phyloP scores from a whole-genome alignment of 768 basidiomycete genomes.

The Cytidiella melzeri region DNA sequence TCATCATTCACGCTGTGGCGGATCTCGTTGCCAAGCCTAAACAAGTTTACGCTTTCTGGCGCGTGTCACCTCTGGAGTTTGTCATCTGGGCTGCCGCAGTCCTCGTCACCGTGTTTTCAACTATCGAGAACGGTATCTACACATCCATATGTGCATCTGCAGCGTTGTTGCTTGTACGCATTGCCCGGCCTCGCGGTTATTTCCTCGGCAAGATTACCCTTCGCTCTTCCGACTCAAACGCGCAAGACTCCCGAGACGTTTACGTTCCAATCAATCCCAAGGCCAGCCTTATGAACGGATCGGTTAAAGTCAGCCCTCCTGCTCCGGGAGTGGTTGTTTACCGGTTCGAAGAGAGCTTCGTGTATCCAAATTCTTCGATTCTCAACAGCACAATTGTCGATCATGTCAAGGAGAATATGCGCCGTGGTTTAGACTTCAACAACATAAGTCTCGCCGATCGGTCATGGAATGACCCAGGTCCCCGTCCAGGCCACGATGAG shows the following conservation, averaged over 20 bases:
- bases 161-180: constrained; percentile 74
- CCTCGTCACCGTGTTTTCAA: constrained; percentile 85
- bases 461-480: constrained; percentile 93
- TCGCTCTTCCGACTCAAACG: constrained; percentile 18
- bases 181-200: constrained; percentile 82
- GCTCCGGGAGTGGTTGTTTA: constrained; percentile 86
- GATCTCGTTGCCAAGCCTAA: constrained; percentile 82
- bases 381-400: constrained; percentile 72
- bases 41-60: constrained; percentile 88
- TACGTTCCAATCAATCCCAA: constrained; percentile 68
- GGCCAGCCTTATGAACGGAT: constrained; percentile 57
- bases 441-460: constrained; percentile 64
- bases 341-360: constrained; percentile 84
- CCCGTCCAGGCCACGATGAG: constrained; percentile 46
- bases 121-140: constrained; percentile 91
- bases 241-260: constrained; percentile 56
- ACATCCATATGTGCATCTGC: constrained; percentile 76
- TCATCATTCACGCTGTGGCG: constrained; percentile 91
- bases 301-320: constrained; percentile 70
- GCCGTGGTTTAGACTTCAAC: constrained; percentile 69
- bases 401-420: constrained; percentile 72
- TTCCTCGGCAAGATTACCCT: constrained; percentile 87
- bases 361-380: constrained; percentile 74
- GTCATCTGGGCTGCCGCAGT: constrained; percentile 85
- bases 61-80: constrained; percentile 89